Evolutionary conservation across 352 stramenopile species (phyloP).

Genomic region (Globisporangium rhizosaccharum): DNA sequence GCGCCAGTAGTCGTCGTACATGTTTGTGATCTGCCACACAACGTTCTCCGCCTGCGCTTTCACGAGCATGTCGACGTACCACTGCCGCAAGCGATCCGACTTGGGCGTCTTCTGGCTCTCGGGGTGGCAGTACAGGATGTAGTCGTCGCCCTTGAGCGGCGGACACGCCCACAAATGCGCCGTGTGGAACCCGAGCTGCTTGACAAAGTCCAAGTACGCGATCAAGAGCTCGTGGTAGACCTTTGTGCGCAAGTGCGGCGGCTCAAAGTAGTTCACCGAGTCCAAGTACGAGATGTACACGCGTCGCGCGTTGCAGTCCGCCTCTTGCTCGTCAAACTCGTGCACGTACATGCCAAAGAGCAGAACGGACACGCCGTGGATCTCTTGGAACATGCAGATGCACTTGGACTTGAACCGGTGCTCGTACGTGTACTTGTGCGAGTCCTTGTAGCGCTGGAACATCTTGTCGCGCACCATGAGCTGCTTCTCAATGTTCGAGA

Average conservation of each 20-base stretch:
- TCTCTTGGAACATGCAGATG: constrained; percentile 99
- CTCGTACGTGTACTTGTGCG: constrained; percentile 84
- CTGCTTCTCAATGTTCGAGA: constrained; percentile 95
- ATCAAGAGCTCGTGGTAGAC: constrained; percentile 99
- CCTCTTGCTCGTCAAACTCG: constrained; percentile 98
- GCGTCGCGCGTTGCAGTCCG: constrained; percentile 91
- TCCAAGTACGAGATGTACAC: constrained; percentile 99
- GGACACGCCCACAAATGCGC: constrained; percentile 99
- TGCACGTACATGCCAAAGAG: constrained; percentile 99
- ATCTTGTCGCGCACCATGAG: constrained; percentile 94
- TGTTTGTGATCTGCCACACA: constrained; percentile 92
- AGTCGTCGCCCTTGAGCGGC: constrained; percentile 98
- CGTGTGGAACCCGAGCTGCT: constrained; percentile 95
- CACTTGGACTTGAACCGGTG: constrained; percentile 96
- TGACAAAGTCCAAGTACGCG: constrained; percentile 97
- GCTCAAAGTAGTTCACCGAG: constrained; percentile 99
- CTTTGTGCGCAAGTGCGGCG: constrained; percentile 94
- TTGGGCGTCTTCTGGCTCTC: constrained; percentile 98
- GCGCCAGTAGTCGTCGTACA: constrained; percentile 95
- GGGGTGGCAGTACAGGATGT: constrained; percentile 99
- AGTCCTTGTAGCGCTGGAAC: constrained; percentile 92
- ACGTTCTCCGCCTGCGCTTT: constrained; percentile 87
- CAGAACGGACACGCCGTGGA: constrained; percentile 98
- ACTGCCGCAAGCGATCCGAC: constrained; percentile 96
- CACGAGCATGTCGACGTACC: constrained; percentile 91